Base-by-base conservation (phyloP, 495 filamentous ascomycete genomes). In the Chaetomidium leptoderma region DNA sequence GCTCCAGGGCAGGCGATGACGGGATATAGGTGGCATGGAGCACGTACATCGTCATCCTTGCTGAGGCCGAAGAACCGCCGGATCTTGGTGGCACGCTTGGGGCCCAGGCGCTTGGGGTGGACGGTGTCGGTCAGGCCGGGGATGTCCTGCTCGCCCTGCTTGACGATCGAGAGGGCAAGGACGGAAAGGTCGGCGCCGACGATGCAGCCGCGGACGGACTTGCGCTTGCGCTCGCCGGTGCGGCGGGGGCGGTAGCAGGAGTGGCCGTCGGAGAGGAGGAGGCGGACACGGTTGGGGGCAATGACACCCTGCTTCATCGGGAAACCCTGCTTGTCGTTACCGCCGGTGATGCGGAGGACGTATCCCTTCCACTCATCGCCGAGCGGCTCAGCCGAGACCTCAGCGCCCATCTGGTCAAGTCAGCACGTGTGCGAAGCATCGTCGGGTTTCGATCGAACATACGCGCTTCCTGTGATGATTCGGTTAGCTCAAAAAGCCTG, bases 251-350 rank as follows among this genome's bases (percentile, higher is more conserved):
- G 90, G 84, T 97, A 98, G 86, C 93, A 98, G 72, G 89, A 89
- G 81, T 92, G 88, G 72, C 95, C 93, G 35, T 91, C 90, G 76
- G 86, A 76, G 73, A 98, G 87, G 65, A 98, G 85, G 60, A 98
- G 88, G 66, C 88, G 86, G 77, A 97, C 95, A 89, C 93, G 91
- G 75, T 90, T 96, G 61, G 93, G 93, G 71, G 95, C 91, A 86
- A 98, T 88, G 69, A 93, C 91, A 79, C 93, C 93, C 86, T 98
- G 93, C 88, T 97, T 97, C 93, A 98, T 98, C 61, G 93, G 93
- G 83, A 98, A 98, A 81, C 93, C 93, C 82, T 98, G 93, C 89
- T 98, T 98, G 88, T 98, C 93, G 87, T 98, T 98, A 76, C 95
- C 93, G 74, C 93, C 93, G 70, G 93, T 98, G 80, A 98, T 97